Evolutionary conservation across 768 basidiomycete genomes (phyloP), one percentile per base, ranked within the genome.

Genomic region (Rhodotorula kratochvilovae): DNA sequence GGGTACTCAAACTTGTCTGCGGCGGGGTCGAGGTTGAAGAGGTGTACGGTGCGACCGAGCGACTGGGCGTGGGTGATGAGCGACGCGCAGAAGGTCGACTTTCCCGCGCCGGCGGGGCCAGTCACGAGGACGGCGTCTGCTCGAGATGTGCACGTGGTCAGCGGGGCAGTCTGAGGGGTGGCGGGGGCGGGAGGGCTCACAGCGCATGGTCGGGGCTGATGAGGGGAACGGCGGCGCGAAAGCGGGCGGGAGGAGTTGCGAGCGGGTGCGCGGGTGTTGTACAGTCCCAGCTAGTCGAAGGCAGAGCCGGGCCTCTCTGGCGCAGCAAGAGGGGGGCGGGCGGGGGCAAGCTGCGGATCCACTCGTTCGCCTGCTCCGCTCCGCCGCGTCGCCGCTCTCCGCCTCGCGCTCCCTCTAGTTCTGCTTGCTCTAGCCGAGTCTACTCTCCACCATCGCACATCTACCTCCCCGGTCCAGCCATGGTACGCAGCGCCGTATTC

Each of bases 51-150:
- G 15, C 96, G 86, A 72, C 87, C 89, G 60, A 92, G 86, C 4
- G 90, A 85, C 67, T 85, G 86, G 10, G 97, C 86, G 81, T 98
- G 95, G 17, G 90, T 93, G 70, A 98, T 84, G 74, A 97, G 87
- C 1, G 93, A 86, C 31, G 85, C 83, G 76, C 90, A 90, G 78
- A 99, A 95, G 0, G 96, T 98, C 0, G 92, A 91, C 83, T 99
- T 99, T 61, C 96, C 96, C 23, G 96, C 92, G 61, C 96, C 96
- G 4, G 96, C 96, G 59, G 96, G 96, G n/a, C 96, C 96, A 73
- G 66, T 76, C 16, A 76, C 74, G 39, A 75, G 71, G n/a, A 75
- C 74, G 15, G 74, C 74, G 56, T 75, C 70, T 75, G 64, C 3
- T 29, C 0, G 35, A 46, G 29, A 12, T n/a, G n/a, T n/a, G n/a